Evolutionary conservation across 2,329 filamentous ascomycete species (phyloP), one percentile per base, ranked within the genome.

Genomic region (Nemania sp.): DNA sequence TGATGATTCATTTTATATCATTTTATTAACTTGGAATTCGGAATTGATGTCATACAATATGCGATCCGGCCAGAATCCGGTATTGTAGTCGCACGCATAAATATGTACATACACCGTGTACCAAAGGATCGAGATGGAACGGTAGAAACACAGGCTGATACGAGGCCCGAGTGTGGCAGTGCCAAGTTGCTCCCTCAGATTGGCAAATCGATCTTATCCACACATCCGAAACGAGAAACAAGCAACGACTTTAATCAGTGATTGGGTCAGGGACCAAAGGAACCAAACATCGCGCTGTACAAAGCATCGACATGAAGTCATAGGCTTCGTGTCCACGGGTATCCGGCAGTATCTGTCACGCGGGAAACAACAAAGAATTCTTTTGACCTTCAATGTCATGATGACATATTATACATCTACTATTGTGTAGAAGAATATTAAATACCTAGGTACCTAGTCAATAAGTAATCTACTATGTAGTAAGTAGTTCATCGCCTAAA

Each of bases 141-240:
- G 22, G 56, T 66, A 58, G 66, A 69, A 66, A 59, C 63, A 54
- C 35, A 61, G 66, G 20, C 52, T 66, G 66, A 69, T 59, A 69
- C 66, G 63, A 69, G 66, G 58, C 62, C 32, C 47, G 55, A 66
- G 58, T 32, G 66, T 64, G 56, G 66, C 66, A 68, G 62, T 65
- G 62, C 24, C 29, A 32, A 32, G 29, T 32, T 32, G 29, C 57
- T 18, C n/a, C 49, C 56, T 26, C 38, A 38, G 24, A 57, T 51
- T 51, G 47, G 47, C 13, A 51, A 27, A 51, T 15, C 20, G 24
- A 22, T 22, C 43, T 8, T 20, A 47, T 24, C 43, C 43, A 47
- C 43, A 22, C 35, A 41, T 41, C 35, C 35, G 35, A 41, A 41
- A 41, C 35, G 35, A 41, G 35, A 41, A 41, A 41, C 35, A 41